phyloP scores from a whole-genome alignment of 2,329 filamentous ascomycete species.

The Decorospora gaudefroyi region DNA sequence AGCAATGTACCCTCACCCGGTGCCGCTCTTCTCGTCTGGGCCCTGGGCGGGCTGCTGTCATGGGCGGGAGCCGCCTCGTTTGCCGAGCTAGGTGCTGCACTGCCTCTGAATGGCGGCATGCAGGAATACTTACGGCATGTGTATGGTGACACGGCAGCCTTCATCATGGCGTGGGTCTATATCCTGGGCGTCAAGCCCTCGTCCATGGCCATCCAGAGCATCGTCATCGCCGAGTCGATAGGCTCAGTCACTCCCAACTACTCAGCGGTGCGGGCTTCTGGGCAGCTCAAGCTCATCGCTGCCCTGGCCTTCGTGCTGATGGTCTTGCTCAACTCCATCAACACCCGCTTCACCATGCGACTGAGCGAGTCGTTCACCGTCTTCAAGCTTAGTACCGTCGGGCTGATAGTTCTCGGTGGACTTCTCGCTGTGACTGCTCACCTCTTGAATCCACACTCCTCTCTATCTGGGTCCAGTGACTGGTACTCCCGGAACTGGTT shows the following conservation, averaged over 20 bases:
- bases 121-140: slow-evolving; percentile 66
- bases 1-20: slow-evolving; percentile 66
- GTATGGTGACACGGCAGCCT: slow-evolving; percentile 65
- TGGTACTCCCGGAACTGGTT: slow-evolving; percentile 60
- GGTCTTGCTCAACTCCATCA: slow-evolving; percentile 52
- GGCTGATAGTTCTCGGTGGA: slow-evolving; percentile 39
- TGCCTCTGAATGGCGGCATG: slow-evolving; percentile 66
- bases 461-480: slow-evolving; percentile 39
- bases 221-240: slow-evolving; percentile 60
- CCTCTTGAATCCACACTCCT: slow-evolving; percentile 32
- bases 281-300: slow-evolving; percentile 45
- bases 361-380: slow-evolving; percentile 51
- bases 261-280: slow-evolving; percentile 19
- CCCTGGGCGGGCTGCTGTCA: slow-evolving; percentile 64
- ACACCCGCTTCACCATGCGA: slow-evolving; percentile 48
- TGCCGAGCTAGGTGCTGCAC: slow-evolving; percentile 66
- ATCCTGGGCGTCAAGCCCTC: slow-evolving; percentile 67
- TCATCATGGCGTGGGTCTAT: slow-evolving; percentile 68
- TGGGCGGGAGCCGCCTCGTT: slow-evolving; percentile 68
- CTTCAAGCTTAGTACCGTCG: slow-evolving; percentile 45
- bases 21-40: slow-evolving; percentile 62
- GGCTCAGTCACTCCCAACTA: slow-evolving; percentile 54
- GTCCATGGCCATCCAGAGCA: slow-evolving; percentile 65
- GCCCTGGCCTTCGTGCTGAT: slow-evolving; percentile 47
- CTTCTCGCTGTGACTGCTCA: slow-evolving; percentile 40